Percentiles rank a stretch among this genome's conserved stretches.
Conservation (phyloP, 225 moss, liverwort and hornwort genomes). For the Pleurozium schreberi region DNA sequence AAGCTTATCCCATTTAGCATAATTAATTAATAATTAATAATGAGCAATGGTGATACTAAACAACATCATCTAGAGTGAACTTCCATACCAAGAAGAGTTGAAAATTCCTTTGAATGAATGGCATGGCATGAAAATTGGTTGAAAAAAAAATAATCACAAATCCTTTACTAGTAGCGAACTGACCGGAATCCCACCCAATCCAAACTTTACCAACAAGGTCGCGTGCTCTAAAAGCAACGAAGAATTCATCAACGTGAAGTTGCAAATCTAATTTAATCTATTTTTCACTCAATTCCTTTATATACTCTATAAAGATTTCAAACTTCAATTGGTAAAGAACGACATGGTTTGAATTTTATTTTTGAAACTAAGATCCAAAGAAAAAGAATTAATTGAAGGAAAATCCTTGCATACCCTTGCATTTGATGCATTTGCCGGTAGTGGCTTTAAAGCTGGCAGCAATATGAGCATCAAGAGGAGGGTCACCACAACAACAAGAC, state of each 20-base stretch:
- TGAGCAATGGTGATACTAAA: background rate
- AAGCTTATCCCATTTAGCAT: background rate
- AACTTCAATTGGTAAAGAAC: background rate
- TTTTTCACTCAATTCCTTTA: background rate
- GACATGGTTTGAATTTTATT: background rate
- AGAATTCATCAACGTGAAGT: background rate
- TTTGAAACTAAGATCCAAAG: background rate
- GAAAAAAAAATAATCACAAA: no score
- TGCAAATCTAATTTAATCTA: background rate
- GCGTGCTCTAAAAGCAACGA: no score
- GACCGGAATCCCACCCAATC: no score
- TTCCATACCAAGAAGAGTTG: background rate
- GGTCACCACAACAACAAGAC: slow-evolving; percentile 24
- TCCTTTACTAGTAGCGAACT: background rate
- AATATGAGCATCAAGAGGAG: slow-evolving; percentile 45
- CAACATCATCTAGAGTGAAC: background rate
- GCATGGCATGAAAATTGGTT: background rate
- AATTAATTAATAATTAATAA: background rate
- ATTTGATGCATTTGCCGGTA: slow-evolving; percentile 33
- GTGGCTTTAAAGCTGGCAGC: slow-evolving; percentile 37
- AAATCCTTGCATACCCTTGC: slow-evolving; percentile 39
- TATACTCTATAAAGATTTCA: no score
- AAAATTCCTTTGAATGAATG: background rate
- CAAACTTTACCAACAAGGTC: background rate
- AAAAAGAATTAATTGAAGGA: background rate